Conservation (phyloP, 208 protist species). For the Novymonas esmeraldas region DNA sequence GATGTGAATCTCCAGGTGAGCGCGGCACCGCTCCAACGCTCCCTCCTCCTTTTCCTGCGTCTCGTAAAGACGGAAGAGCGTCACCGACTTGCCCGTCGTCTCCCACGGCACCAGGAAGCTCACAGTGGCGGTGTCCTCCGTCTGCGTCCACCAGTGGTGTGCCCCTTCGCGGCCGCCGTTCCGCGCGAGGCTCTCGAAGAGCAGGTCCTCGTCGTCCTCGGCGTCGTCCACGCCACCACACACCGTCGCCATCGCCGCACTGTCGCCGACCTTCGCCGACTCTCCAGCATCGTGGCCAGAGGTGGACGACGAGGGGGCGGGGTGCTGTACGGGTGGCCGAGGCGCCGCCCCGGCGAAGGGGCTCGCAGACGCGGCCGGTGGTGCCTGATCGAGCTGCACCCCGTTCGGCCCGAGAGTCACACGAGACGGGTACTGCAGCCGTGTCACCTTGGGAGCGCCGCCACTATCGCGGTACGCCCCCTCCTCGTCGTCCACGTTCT, state of each 20-base stretch:
- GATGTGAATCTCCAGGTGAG: slow-evolving; percentile 19
- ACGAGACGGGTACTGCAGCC: slow-evolving; percentile 61
- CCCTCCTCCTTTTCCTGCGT: neutral
- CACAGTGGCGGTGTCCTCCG: slow-evolving; percentile 60
- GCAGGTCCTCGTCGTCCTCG: slow-evolving; percentile 64
- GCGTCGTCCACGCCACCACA: slow-evolving; percentile 5
- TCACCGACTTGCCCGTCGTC: slow-evolving; percentile 46
- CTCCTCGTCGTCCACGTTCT: neutral
- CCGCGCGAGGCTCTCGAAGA: slow-evolving; percentile 53
- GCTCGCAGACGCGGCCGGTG: slow-evolving; percentile 39
- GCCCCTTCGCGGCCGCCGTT: slow-evolving; percentile 67
- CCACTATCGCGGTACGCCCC: neutral
- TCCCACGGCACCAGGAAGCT: slow-evolving; percentile 67
- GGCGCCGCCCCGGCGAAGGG: slow-evolving; percentile 34
- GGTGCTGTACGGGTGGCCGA: no score
- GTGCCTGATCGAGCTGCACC: slow-evolving; percentile 40
- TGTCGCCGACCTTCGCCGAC: no score
- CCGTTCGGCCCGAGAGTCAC: slow-evolving; percentile 68
- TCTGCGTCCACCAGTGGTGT: slow-evolving; percentile 77
- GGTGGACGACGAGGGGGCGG: neutral
- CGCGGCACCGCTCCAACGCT: neutral
- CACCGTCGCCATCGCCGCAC: no score
- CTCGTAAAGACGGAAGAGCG: slow-evolving; percentile 38
- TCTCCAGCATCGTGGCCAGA: neutral
- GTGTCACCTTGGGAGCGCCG: slow-evolving; percentile 42